Conservation (phyloP, 176 grass and related monocot genomes). For the Aegilops longissima region DNA sequence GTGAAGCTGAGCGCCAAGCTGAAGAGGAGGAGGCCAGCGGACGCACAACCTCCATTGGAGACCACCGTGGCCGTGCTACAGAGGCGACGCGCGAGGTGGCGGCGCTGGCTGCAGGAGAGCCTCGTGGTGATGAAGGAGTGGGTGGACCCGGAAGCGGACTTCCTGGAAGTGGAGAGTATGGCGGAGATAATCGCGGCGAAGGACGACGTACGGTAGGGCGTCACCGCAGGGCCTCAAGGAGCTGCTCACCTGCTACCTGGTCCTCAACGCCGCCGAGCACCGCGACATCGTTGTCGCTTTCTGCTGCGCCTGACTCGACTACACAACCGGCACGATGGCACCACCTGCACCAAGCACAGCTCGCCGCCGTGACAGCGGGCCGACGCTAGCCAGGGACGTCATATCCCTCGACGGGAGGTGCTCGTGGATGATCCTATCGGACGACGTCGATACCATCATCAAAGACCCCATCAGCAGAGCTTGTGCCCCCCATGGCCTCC, state of each 20-base stretch:
- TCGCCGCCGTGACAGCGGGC: no score
- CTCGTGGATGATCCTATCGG: no score
- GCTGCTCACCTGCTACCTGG: slow-evolving; percentile 73
- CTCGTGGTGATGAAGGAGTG: slow-evolving; percentile 66
- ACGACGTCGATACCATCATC: no score
- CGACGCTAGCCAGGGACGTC: no score
- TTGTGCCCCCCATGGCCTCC: background rate
- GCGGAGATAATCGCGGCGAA: slow-evolving; percentile 69
- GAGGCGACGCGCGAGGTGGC: background rate
- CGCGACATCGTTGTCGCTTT: slow-evolving; percentile 66
- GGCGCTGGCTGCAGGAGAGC: slow-evolving; percentile 39
- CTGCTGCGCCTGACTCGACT: slow-evolving; percentile 44
- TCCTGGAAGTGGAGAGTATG: slow-evolving; percentile 45
- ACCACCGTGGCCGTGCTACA: background rate
- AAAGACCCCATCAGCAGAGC: no score
- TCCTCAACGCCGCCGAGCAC: slow-evolving; percentile 69
- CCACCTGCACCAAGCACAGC: background rate
- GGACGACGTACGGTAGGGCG: slow-evolving; percentile 25
- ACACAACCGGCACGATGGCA: no score
- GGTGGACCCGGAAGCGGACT: slow-evolving; percentile 63
- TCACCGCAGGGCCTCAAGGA: slow-evolving; percentile 52
- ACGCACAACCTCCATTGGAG: background rate
- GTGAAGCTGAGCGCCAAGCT: background rate
- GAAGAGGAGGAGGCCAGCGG: background rate
- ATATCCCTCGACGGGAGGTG: no score